Percentiles rank a stretch among this genome's conserved stretches.
Conservation (phyloP, 148 eudicot genomes). For the Suaeda aralocaspica region DNA sequence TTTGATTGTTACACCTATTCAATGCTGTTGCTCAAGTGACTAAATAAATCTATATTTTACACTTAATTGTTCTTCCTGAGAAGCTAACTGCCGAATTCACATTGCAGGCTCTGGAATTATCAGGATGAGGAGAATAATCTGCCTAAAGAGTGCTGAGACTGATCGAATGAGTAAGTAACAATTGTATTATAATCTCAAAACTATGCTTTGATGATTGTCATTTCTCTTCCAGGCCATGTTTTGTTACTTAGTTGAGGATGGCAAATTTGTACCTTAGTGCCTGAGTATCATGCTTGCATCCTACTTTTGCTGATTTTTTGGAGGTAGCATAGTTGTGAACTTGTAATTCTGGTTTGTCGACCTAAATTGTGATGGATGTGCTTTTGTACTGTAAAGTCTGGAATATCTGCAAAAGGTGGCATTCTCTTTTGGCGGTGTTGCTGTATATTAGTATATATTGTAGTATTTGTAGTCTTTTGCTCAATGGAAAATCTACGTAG, state of each 20-base stretch:
- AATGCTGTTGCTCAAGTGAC: background rate
- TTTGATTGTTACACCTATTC: too few relatives aligned
- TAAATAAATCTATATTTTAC: background rate
- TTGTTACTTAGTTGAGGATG: background rate
- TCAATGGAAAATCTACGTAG: background rate
- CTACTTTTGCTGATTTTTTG: background rate
- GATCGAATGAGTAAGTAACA: constrained; percentile 5
- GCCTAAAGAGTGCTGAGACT: constrained; percentile 1
- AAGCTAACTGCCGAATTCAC: constrained; percentile 1
- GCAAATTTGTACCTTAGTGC: background rate
- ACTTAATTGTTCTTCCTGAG: background rate
- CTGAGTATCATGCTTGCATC: background rate
- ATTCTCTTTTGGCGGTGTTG: background rate
- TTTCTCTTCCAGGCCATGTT: constrained; percentile 7
- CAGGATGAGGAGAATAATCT: constrained; percentile 16
- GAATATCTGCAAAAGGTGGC: background rate
- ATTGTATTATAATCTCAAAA: background rate
- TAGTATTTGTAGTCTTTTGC: background rate
- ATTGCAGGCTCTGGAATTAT: constrained; percentile 26
- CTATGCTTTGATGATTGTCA: background rate
- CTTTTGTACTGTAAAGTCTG: background rate
- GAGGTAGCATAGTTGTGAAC: background rate
- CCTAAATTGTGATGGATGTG: background rate
- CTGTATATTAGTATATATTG: background rate
- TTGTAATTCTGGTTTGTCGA: background rate